Base-by-base conservation (phyloP, 2,329 filamentous ascomycete genomes). In the Raffaelea albimanens region DNA sequence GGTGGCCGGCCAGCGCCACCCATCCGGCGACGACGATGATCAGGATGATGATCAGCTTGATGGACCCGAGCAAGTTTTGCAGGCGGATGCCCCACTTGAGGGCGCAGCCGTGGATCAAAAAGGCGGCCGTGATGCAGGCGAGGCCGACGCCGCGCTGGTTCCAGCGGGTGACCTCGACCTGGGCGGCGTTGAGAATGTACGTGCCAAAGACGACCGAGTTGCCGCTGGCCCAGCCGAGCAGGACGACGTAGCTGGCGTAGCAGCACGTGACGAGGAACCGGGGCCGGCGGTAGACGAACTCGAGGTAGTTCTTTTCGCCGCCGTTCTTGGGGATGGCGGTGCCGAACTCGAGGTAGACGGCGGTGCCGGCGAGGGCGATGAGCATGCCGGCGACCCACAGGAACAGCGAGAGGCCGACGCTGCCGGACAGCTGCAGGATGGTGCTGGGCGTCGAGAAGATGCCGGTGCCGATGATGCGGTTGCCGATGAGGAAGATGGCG, bases 191-290 rank as follows among this genome's bases (percentile, higher is more conserved):
- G 2, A 86, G 70, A 48, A 86, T 78, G 61, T 85, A 85, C 59
- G 84, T 80, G 50, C 81, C 81, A 53, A 86, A 85, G 36, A 85
- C 73, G 52, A 86, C 77, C 1, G 76, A 82, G 61, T 85, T 85
- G 14, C 76, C 76, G 7, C 76, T 76, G 0, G 80, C 78, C 78
- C 79, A 84, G 13, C 76, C 78, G 18, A 84, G 71, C 1, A 85
- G 69, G 22, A 85, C 57, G 13, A 82, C 75, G 52, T 83, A 83
- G 25, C 74, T 72, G 4, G 72, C 67, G 61, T 82, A 83, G 47
- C 83, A 64, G 14, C 71, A 73, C 8, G 80, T 83, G 41, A 70
- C 71, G 9, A 84, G 69, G 58, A 82, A 82, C 55, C 67, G 71
- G 2, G 81, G 81, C 54, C 68, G 72, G 33, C 74, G 70, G 65